These are phyloP conservation scores for Verticillium isaacii DNA, from an alignment of 2,329 filamentous ascomycete species.

Conservation along the genomic window DNA sequence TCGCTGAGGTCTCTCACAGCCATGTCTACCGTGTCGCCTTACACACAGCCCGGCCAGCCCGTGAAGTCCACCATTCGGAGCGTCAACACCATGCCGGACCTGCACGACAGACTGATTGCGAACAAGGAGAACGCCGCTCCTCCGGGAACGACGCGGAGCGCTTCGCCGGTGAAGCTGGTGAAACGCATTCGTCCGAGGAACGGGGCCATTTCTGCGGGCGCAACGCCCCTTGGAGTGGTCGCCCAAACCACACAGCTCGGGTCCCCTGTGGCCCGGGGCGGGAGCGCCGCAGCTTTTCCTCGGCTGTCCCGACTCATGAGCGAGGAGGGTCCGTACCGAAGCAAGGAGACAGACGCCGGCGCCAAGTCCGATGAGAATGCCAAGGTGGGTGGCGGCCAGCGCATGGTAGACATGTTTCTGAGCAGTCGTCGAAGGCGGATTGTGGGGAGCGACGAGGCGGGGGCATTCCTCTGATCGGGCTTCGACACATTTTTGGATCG, in stretches of 20 bases:
- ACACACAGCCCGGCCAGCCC: background rate
- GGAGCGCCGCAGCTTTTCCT: background rate
- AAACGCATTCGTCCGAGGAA: background rate
- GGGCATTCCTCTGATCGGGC: conserved; percentile 23
- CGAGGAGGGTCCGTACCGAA: background rate
- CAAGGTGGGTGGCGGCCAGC: conserved; percentile 38
- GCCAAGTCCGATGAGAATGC: conserved; percentile 17
- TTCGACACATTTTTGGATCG: background rate
- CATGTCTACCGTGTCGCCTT: background rate
- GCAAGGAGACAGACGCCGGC: background rate
- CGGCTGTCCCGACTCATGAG: background rate
- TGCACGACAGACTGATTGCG: background rate
- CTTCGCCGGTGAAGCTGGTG: conserved; percentile 8
- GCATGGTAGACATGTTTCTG: conserved; percentile 51
- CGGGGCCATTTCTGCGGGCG: conserved; percentile 1
- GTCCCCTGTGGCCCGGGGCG: background rate
- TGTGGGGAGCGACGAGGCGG: conserved; percentile 29
- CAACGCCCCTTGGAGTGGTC: background rate
- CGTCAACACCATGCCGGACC: background rate
- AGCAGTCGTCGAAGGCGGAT: conserved; percentile 41
- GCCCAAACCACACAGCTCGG: background rate
- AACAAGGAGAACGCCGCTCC: conserved; percentile 1
- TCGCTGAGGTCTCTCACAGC: background rate
- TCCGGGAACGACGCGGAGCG: background rate
- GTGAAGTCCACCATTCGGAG: background rate